Base-by-base conservation (phyloP, 805 yeast genomes). In the Suhomyces canberraensis region DNA sequence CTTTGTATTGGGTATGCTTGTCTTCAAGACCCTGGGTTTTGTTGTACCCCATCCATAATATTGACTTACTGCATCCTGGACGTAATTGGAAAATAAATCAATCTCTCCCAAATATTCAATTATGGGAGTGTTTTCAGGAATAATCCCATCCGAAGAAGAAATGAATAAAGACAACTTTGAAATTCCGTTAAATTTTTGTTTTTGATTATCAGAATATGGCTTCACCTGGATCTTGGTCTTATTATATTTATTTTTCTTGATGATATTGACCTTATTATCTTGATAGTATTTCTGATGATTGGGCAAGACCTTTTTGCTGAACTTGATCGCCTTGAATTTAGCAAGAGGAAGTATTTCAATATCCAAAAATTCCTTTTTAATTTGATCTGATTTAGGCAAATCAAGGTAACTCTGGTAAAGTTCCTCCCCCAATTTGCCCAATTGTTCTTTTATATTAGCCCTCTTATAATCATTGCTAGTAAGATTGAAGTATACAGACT, bases 41-140 rank as follows among this genome's bases (percentile, higher is more conserved):
- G 78, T 81, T 40, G 82, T 81, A 5, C 82, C 96, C 81, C 79
- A 79, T 13, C 74, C 54, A 46, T 78, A 60, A 59, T 88, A 91
- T 54, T 89, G 96, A 58, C 90, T 91, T 37, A 78, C 67, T 17
- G 78, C 71, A 48, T 87, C 84, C 2, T 58, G 53, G 15, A 75
- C 71, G 56, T 90, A 90, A 47, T 74, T 77, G 18, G 73, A 69
- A 47, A 79, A 82, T 35, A 76, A 66, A 45, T 79, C 82, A 2
- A 91, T 58, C 47, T 84, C 90, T 5, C 98, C 98, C 6, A 78
- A 56, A 40, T 78, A 71, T 53, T 86, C 89, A 17, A 71, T 64
- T 6, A 88, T 58, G 3, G 76, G 64, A 1, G 77, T 71, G 14
- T 73, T 76, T 28, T 64, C 60, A 1, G 73, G 68, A 14, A 82